phyloP scores from a whole-genome alignment of 164 flowering plant species.

The Nymphaea colorata region DNA sequence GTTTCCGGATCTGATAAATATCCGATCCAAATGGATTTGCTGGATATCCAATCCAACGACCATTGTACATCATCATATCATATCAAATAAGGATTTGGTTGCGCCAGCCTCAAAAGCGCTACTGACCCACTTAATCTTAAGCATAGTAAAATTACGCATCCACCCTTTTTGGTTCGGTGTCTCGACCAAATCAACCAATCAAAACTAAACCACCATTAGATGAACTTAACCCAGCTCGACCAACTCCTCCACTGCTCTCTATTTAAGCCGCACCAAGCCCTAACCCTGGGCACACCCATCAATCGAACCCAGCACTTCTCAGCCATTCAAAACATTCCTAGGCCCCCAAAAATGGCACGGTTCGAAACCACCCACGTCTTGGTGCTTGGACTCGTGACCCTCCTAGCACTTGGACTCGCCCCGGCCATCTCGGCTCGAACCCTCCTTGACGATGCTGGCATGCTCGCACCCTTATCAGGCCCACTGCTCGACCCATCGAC shows the following conservation, averaged over 20 bases:
- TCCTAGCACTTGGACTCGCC: slow-evolving; percentile 19
- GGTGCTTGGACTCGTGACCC: slow-evolving; percentile 13
- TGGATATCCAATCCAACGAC: too few relatives aligned
- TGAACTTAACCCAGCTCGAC: not conserved
- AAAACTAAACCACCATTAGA: not conserved
- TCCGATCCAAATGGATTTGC: too few relatives aligned
- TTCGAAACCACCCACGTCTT: slow-evolving; percentile 2
- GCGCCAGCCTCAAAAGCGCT: not conserved
- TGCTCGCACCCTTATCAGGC: slow-evolving; percentile 7
- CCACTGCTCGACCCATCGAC: slow-evolving; percentile 4
- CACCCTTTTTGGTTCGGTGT: not conserved
- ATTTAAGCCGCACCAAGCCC: not conserved
- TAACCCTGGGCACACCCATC: not conserved
- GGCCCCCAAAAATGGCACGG: slow-evolving; percentile 14
- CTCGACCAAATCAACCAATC: not conserved
- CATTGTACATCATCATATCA: too few relatives aligned
- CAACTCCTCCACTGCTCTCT: not conserved
- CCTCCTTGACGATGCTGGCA: slow-evolving; percentile 13
- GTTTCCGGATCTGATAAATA: too few relatives aligned
- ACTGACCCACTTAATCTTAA: not conserved
- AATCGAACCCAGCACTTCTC: slow-evolving; percentile 23
- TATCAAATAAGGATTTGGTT: not conserved
- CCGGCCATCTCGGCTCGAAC: slow-evolving; percentile 32
- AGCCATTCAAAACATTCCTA: slow-evolving; percentile 9
- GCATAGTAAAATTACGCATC: too few relatives aligned